Evolutionary conservation across 1,139 yeast genomes (phyloP), one percentile per base, ranked within the genome.

Genomic region (Geotrichum histeridarum): DNA sequence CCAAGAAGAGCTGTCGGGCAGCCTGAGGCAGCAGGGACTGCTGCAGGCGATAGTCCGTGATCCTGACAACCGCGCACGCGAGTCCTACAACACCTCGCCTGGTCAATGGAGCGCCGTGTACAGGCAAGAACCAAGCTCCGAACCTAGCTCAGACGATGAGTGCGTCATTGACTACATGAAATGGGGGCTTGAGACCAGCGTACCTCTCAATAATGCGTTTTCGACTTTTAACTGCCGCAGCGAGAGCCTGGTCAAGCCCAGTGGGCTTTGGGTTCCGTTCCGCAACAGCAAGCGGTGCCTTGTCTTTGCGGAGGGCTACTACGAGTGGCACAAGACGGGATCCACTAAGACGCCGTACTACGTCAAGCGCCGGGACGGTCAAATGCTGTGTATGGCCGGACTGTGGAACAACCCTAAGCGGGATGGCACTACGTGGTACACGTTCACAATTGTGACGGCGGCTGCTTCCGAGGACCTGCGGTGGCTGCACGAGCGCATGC

Each of bases 401-500:
- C 66, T 91, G 54, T 86, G 74, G 79, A 60, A 83, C 14, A 64
- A 70, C 42, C 64, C 72, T 61, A 65, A 41, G 67, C 50, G 55
- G 15, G 62, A 56, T 7, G 57, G 56, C 4, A 57, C 57, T n/a
- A 53, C 53, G 2, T 59, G 78, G 15, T 77, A 79, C 31, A 77
- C 86, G 0, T 90, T 79, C 63, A 82, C 96, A 0, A 80, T 90
- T 0, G 74, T 88, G 2, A 90, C 97, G 0, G 85, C 85, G 0
- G 79, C 81, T 0, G 93, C 95, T 5, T 0, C 76, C 80, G 0
- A 69, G 76, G 38, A 78, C 78, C 55, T 54, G 55, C 8, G 75
- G 43, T 85, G 91, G 88, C 69, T 90, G 4, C 97, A 90, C 66
- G 68, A 73, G 1, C 73, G 97, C 31, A 88, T 87, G 79, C 97